Conservation (phyloP, 352 stramenopile genomes). For the Aphanomyces invadans region DNA sequence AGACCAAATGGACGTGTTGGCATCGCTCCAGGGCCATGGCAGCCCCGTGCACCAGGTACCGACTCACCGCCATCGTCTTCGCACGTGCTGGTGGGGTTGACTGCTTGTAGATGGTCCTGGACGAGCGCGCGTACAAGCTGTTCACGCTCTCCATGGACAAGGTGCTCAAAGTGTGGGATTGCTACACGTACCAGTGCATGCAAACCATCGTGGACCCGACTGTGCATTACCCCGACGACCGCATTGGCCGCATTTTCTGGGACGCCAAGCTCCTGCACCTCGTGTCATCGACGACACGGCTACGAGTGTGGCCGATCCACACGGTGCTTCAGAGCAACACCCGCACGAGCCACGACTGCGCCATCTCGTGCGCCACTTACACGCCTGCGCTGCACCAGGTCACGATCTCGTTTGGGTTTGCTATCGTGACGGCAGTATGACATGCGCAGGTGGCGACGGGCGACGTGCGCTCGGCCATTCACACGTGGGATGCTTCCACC, state of each 20-base stretch:
- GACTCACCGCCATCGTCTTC: not conserved
- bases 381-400: slow-evolving; percentile 3
- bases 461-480: not conserved
- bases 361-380: slow-evolving; percentile 11
- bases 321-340: slow-evolving; percentile 5
- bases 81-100: not conserved
- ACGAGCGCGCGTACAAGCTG: slow-evolving; percentile 10
- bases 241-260: slow-evolving; percentile 15
- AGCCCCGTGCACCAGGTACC: slow-evolving; percentile 6
- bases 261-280: not conserved
- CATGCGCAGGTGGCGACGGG: slow-evolving; percentile 1
- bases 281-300: slow-evolving; percentile 1
- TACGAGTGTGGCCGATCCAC: slow-evolving; percentile 12
- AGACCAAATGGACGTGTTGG: not conserved
- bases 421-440: too few relatives aligned
- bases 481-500: slow-evolving; percentile 16
- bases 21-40: not conserved
- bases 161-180: slow-evolving; percentile 15
- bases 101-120: not conserved
- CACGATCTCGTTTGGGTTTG: too few relatives aligned
- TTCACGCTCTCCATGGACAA: slow-evolving; percentile 17
- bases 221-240: not conserved
- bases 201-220: slow-evolving; percentile 6
- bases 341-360: slow-evolving; percentile 5
- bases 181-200: slow-evolving; percentile 18